A percentile compares a stretch with the other conserved stretches of the same genome.
phyloP scores from a whole-genome alignment of 768 basidiomycete genomes.

The Hydnomerulius pinastri region DNA sequence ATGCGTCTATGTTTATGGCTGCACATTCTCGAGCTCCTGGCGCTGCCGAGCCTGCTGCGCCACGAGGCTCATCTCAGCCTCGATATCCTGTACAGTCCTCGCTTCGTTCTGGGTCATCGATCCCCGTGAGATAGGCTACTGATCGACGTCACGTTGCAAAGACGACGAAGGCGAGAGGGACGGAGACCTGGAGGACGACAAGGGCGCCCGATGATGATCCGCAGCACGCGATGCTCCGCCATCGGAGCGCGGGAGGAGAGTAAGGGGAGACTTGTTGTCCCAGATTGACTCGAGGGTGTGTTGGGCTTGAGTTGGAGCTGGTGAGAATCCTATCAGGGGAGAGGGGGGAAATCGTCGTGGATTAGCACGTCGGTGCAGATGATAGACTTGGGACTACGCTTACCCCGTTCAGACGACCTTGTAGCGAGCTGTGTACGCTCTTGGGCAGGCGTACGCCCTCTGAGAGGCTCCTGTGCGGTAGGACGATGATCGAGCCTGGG shows the following conservation, averaged over 20 bases:
- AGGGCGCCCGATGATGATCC: conserved; percentile 29
- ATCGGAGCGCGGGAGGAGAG: conserved; percentile 59
- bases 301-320: conserved; percentile 41
- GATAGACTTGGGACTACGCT: conserved; percentile 12
- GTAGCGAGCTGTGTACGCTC: conserved; percentile 18
- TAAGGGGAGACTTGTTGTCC: conserved; percentile 80
- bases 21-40: conserved; percentile 44
- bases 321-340: conserved; percentile 23
- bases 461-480: conserved; percentile 22
- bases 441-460: conserved; percentile 31
- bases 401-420: conserved; percentile 31
- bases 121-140: conserved; percentile 37
- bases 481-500: conserved; percentile 17
- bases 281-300: conserved; percentile 74
- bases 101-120: conserved; percentile 39
- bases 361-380: conserved; percentile 9
- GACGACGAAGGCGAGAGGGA: conserved; percentile 22
- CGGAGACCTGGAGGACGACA: conserved; percentile 25
- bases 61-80: conserved; percentile 74
- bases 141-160: conserved; percentile 37
- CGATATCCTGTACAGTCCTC: conserved; percentile 79
- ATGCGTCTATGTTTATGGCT: too few relatives aligned
- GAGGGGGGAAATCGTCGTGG: conserved; percentile 14
- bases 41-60: conserved; percentile 47
- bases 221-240: conserved; percentile 47